phyloP scores from a whole-genome alignment of 176 grass and related monocot species.

The Luzula sylvatica region DNA sequence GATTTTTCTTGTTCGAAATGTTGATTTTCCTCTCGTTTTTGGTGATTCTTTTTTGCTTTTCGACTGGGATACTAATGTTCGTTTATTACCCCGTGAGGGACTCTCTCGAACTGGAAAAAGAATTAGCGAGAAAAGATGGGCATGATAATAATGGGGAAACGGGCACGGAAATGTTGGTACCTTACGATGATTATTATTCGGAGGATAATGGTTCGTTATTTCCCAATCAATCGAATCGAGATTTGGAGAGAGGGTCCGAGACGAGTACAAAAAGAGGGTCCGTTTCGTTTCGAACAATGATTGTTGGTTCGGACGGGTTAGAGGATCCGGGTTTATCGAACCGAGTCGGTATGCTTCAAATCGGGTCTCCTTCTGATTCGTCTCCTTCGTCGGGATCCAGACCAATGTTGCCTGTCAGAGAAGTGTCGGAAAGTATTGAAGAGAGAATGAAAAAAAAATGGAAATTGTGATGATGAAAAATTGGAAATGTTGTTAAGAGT shows the following conservation, averaged over 20 bases:
- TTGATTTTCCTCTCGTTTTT: conserved; percentile 72
- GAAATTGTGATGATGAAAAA: conserved; percentile 28
- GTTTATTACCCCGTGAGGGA: conserved; percentile 75
- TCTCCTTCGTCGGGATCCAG: conserved; percentile 42
- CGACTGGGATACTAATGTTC: conserved; percentile 60
- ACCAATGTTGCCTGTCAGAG: conserved; percentile 79
- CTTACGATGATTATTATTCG: conserved; percentile 92
- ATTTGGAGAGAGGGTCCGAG: conserved; percentile 43
- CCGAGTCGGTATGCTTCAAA: conserved; percentile 28
- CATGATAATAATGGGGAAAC: conserved; percentile 27
- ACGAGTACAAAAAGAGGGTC: conserved; percentile 59
- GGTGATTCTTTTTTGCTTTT: conserved; percentile 46
- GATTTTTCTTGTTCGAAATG: conserved; percentile 41
- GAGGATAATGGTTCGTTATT: conserved; percentile 47
- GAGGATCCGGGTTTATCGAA: conserved; percentile 32
- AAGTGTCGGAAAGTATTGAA: conserved; percentile 56
- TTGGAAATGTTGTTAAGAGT: conserved; percentile 31
- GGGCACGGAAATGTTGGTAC: conserved; percentile 43
- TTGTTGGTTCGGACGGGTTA: conserved; percentile 47
- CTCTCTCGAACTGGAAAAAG: conserved; percentile 42
- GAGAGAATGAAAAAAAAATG: background rate
- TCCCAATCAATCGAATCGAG: conserved; percentile 55
- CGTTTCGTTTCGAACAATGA: conserved; percentile 66
- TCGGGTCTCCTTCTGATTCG: conserved; percentile 45
- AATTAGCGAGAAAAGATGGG: conserved; percentile 1